phyloP scores from a whole-genome alignment of 2,329 filamentous ascomycete species.

The Didymella segeticola region DNA sequence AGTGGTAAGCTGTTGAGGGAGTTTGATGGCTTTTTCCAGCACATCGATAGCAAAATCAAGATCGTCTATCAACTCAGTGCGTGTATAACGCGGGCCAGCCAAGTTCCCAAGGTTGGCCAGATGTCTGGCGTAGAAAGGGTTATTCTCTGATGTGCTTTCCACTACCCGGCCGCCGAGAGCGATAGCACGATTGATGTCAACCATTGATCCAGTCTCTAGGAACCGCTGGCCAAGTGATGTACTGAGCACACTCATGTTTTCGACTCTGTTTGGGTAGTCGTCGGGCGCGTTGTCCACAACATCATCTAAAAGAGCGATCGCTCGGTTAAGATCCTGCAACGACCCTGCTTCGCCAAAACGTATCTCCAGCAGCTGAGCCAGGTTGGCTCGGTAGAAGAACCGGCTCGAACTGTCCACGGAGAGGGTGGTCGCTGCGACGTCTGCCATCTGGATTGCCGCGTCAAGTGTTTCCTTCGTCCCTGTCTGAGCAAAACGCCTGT shows the following conservation, averaged over 20 bases:
- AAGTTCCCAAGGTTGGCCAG: neutral
- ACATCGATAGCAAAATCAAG: neutral
- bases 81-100: neutral
- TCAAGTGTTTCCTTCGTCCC: neutral
- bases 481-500: neutral
- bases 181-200: neutral
- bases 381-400: neutral
- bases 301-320: neutral
- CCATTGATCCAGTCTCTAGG: neutral
- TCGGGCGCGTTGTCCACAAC: neutral
- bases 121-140: neutral
- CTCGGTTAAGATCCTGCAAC: neutral
- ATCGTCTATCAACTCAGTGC: neutral
- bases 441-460: neutral
- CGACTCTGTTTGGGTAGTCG: neutral
- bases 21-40: neutral
- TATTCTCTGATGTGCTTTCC: neutral
- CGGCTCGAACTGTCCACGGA: neutral
- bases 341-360: neutral
- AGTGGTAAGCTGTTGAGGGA: neutral
- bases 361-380: neutral
- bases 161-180: neutral
- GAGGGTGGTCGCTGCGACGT: neutral
- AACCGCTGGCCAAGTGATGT: neutral
- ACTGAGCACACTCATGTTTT: neutral